A percentile compares a stretch with the other conserved stretches of the same genome.
These are phyloP conservation scores for Aspergillus steynii DNA, from an alignment of 495 filamentous ascomycete species.

Conservation along the genomic window DNA sequence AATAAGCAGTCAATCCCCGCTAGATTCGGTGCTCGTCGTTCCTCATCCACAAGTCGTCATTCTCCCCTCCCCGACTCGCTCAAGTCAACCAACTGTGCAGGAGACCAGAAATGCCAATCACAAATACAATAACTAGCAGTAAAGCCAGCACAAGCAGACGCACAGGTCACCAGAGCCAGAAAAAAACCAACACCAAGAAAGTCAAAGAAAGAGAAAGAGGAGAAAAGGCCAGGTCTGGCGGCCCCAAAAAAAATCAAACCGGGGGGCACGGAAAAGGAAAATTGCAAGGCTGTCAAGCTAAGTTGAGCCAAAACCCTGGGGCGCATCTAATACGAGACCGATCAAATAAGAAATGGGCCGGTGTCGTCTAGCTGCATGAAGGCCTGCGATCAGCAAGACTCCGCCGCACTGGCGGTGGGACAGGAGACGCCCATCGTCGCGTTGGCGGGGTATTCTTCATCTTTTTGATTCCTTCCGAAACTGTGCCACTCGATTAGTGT, in stretches of 20 bases:
- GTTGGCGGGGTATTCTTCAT: background rate
- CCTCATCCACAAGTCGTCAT: background rate
- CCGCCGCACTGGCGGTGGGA: background rate
- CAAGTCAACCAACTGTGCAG: background rate
- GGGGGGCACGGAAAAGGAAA: background rate
- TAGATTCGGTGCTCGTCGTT: background rate
- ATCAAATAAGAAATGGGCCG: conserved; percentile 10
- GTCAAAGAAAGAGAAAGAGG: background rate
- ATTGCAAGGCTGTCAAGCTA: background rate
- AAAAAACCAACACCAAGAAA: background rate
- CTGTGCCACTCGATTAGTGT: too few relatives aligned
- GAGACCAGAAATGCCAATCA: background rate
- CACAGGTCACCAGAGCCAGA: background rate
- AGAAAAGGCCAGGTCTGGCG: background rate
- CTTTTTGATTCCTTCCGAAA: background rate
- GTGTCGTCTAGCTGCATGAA: conserved; percentile 5
- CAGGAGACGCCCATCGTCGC: background rate
- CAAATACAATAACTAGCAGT: background rate
- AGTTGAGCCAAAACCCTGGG: background rate
- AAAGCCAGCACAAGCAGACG: background rate
- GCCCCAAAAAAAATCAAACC: too few relatives aligned
- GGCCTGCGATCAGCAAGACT: background rate
- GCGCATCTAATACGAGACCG: conserved; percentile 8
- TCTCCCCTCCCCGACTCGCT: background rate
- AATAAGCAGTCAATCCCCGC: too few relatives aligned